Percentiles rank a stretch among this genome's conserved stretches.
These are phyloP conservation scores for Dactylis glomerata DNA, from an alignment of 176 grass and related monocot genomes.

Conservation along the genomic window DNA sequence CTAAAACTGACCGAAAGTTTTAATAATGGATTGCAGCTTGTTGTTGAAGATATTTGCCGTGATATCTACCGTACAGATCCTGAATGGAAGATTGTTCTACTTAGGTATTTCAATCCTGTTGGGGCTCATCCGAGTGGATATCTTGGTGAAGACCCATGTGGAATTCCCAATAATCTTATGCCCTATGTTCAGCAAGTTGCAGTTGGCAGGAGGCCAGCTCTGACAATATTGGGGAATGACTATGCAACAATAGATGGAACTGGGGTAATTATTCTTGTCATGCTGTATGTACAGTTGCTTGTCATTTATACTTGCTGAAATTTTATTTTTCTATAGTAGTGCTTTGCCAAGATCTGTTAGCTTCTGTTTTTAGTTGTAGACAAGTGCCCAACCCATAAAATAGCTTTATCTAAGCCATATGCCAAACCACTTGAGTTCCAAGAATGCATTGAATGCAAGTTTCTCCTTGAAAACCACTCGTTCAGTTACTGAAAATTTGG, in stretches of 20 bases:
- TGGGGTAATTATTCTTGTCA: constrained; percentile 54
- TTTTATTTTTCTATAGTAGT: constrained; percentile 15
- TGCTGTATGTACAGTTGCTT: constrained; percentile 21
- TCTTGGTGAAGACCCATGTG: constrained; percentile 79
- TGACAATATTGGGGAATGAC: constrained; percentile 87
- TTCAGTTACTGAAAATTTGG: neutral
- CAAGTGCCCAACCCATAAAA: neutral
- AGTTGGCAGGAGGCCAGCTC: constrained; percentile 70
- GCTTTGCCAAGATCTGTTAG: neutral
- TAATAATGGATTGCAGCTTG: constrained; percentile 51
- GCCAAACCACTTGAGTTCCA: constrained; percentile 8
- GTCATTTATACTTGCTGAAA: neutral
- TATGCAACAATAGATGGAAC: constrained; percentile 90
- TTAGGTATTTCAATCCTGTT: constrained; percentile 93
- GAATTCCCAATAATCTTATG: constrained; percentile 97
- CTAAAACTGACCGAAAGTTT: constrained; percentile 12
- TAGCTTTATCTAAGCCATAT: neutral
- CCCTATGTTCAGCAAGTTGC: constrained; percentile 94
- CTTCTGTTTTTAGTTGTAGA: neutral
- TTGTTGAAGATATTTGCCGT: constrained; percentile 91
- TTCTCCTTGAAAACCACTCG: neutral
- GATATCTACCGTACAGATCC: constrained; percentile 62
- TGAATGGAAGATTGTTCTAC: constrained; percentile 86
- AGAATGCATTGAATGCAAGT: neutral
- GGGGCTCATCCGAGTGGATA: constrained; percentile 89